Conservation (phyloP, 257 asterid genomes). For the Primulina tabacum region DNA sequence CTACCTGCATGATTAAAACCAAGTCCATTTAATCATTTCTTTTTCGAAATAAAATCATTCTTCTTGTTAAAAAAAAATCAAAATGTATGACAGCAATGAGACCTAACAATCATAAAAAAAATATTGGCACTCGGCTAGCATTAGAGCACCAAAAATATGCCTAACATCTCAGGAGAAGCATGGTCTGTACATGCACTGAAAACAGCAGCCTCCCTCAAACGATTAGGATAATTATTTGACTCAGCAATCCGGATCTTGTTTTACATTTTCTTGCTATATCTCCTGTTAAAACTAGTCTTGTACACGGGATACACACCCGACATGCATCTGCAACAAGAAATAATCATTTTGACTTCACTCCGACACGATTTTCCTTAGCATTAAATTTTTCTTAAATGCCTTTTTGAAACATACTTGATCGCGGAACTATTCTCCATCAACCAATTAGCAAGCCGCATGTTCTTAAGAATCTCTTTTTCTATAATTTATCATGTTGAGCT, state of each 20-base stretch:
- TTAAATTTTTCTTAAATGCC: neutral
- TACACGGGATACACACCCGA: neutral
- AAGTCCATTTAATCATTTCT: neutral
- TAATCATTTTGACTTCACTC: neutral
- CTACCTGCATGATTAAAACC: constrained; percentile 39
- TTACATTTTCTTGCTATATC: neutral
- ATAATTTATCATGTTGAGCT: neutral
- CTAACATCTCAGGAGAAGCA: neutral
- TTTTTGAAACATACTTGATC: neutral
- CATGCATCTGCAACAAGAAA: neutral
- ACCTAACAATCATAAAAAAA: too few relatives aligned
- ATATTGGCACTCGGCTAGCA: neutral
- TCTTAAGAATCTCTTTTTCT: neutral
- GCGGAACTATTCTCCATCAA: neutral
- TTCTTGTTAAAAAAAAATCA: neutral
- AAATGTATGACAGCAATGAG: neutral
- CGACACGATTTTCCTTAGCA: neutral
- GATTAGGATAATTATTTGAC: neutral
- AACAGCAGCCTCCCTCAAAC: neutral
- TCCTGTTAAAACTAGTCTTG: neutral
- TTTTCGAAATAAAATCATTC: neutral
- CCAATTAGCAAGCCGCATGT: neutral
- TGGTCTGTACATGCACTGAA: neutral
- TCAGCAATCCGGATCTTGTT: neutral
- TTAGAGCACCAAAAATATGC: neutral